Percentiles rank a stretch among this genome's conserved stretches.
Evolutionary conservation across 2,329 filamentous ascomycete species (phyloP).

Genomic region (Paraphoma sp.): DNA sequence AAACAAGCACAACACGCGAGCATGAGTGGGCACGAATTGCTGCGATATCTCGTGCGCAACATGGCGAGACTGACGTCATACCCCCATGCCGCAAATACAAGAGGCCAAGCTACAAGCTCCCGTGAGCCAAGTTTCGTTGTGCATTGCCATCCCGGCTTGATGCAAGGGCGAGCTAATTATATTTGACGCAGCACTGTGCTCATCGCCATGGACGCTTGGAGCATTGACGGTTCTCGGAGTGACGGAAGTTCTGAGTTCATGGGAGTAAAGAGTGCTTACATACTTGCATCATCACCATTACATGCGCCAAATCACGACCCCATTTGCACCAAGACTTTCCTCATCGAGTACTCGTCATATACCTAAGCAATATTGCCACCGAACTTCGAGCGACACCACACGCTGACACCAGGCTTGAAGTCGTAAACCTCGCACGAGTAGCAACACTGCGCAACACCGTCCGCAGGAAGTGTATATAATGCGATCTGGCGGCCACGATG

Average conservation of each 20-base stretch:
- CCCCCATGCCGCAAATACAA: neutral
- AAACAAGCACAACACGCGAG: too few species aligned
- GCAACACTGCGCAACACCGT: neutral
- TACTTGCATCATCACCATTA: neutral
- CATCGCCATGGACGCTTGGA: too few species aligned
- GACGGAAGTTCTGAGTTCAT: neutral
- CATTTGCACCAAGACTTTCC: neutral
- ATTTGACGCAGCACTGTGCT: too few species aligned
- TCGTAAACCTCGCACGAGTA: neutral
- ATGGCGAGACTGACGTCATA: conserved; percentile 2
- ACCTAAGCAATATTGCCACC: neutral
- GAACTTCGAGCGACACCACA: neutral
- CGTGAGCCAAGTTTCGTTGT: conserved; percentile 7
- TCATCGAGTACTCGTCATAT: conserved; percentile 2
- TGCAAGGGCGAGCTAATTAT: too few species aligned
- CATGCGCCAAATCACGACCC: neutral
- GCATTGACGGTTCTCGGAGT: neutral
- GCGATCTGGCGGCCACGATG: neutral
- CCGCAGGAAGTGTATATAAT: neutral
- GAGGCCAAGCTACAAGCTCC: conserved; percentile 6
- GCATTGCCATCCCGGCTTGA: too few species aligned
- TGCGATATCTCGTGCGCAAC: neutral
- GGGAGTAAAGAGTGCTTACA: neutral
- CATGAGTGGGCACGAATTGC: neutral
- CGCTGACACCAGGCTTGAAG: neutral